Base-by-base conservation (phyloP, 495 filamentous ascomycete genomes). In the Zalerion maritima region DNA sequence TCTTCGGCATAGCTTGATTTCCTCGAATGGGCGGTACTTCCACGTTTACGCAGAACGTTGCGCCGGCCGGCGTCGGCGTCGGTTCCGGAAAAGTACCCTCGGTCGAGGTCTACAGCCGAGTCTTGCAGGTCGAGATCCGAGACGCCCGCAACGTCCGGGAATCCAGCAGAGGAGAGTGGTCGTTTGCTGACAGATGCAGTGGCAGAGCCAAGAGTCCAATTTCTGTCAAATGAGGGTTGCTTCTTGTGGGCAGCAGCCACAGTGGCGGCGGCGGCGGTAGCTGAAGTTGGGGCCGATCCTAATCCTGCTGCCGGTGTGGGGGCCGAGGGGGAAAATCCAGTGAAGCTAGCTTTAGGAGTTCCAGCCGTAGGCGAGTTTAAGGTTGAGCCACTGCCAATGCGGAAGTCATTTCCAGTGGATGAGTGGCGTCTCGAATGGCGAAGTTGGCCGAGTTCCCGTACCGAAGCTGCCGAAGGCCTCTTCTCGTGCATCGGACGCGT, bases 41-140 rank as follows among this genome's bases (percentile, higher is more conserved):
- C 72, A 29, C 79, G 75, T 56, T 94, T 96, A 46, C 78, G 73
- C 37, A 93, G 57, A 28, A 86, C 66, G 45, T 84, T 89, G 28
- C 81, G 69, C 24, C 58, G 64, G 27, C 75, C 71, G n/a, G 64
- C 57, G 34, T 94, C 83, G 5, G 71, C 58, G 43, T 97, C 89
- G 6, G 78, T 76, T 4, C 84, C 82, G 1, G 89, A 96, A 46
- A 94, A 92, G 50, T 96, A 96, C 12, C 85, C 89, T 14, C 83
- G 73, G 42, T 97, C 89, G 13, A 87, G 54, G 18, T 89, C 85
- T 20, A 52, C 50, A 3, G 50, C 45, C 7, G 53, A 52, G 34
- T 60, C 49, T 33, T 56, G 52, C 7, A 55, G 35, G 14, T 52
- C 46, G 14, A 38, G 28, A 27, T 51, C 45, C 6, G 47, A 52